Percentiles rank a stretch among this genome's conserved stretches.
Evolutionary conservation across 495 filamentous ascomycete species (phyloP).

Genomic region (Geoglossum glabrum): DNA sequence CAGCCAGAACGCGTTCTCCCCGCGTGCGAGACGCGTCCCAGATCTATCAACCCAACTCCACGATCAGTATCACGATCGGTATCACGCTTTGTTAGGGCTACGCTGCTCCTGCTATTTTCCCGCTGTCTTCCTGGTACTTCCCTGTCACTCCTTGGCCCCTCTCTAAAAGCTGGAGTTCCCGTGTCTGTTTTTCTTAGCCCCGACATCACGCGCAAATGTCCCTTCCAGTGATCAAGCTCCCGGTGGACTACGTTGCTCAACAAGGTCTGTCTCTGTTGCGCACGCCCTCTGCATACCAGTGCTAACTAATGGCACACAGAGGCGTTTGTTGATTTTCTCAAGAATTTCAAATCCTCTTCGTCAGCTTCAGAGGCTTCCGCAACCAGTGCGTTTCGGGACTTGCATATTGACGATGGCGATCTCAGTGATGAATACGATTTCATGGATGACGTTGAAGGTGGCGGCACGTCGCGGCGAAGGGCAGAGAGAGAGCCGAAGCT

Average conservation of each 20-base stretch:
- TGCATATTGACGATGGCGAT: slow-evolving; percentile 65
- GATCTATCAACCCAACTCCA: slow-evolving; percentile 8
- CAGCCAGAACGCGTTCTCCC: slow-evolving; percentile 5
- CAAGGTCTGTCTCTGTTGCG: slow-evolving; percentile 35
- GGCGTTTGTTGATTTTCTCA: slow-evolving; percentile 75
- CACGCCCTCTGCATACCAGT: background rate
- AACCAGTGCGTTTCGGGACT: slow-evolving; percentile 52
- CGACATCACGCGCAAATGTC: slow-evolving; percentile 38
- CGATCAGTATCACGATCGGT: background rate
- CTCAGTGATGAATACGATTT: slow-evolving; percentile 90
- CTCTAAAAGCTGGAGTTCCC: background rate
- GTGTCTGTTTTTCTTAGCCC: background rate
- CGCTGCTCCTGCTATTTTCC: too few relatives aligned
- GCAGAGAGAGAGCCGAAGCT: slow-evolving; percentile 32
- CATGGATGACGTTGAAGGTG: slow-evolving; percentile 66
- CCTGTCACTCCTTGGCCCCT: background rate
- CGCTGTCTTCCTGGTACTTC: background rate
- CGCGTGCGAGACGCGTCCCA: background rate
- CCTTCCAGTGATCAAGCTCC: slow-evolving; percentile 49
- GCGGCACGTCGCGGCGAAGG: slow-evolving; percentile 23
- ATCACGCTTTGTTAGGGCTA: background rate
- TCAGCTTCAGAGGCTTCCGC: slow-evolving; percentile 48
- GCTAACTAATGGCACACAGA: slow-evolving; percentile 21
- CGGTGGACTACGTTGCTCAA: slow-evolving; percentile 74
- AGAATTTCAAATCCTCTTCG: slow-evolving; percentile 65